phyloP scores from a whole-genome alignment of 208 protist genomes.

The Leishmania braziliensis region DNA sequence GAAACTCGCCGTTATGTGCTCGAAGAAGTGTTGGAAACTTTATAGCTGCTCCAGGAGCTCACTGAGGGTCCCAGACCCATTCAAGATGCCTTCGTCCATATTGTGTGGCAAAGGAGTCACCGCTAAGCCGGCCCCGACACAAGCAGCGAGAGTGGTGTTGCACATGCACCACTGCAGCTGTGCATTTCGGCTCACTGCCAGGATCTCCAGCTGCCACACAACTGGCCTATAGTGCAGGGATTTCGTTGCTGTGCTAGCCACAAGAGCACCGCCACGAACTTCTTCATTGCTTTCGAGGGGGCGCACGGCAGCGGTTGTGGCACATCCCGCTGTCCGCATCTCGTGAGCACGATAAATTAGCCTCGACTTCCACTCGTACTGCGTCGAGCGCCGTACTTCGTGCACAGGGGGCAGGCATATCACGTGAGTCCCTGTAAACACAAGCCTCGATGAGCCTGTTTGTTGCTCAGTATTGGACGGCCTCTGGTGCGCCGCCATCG shows the following conservation, averaged over 20 bases:
- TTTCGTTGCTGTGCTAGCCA: background rate
- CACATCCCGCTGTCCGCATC: background rate
- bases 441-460: background rate
- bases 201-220: conserved; percentile 20
- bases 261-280: background rate
- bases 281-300: background rate
- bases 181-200: conserved; percentile 16
- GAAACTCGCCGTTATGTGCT: background rate
- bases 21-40: background rate
- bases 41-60: conserved; percentile 4
- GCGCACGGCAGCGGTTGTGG: background rate
- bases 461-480: background rate
- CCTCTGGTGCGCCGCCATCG: background rate
- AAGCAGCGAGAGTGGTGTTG: background rate
- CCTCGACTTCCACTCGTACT: conserved; percentile 28
- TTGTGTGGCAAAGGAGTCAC: background rate
- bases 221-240: background rate
- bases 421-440: background rate
- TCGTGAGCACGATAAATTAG: conserved; percentile 10
- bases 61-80: conserved; percentile 2
- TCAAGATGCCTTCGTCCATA: background rate
- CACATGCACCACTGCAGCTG: conserved; percentile 19
- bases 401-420: conserved; percentile 14
- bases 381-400: conserved; percentile 17
- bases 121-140: background rate